Percentiles rank a stretch among this genome's conserved stretches.
These are phyloP conservation scores for Chlorella vulgaris DNA, from an alignment of 139 green algal genomes.

Conservation along the genomic window DNA sequence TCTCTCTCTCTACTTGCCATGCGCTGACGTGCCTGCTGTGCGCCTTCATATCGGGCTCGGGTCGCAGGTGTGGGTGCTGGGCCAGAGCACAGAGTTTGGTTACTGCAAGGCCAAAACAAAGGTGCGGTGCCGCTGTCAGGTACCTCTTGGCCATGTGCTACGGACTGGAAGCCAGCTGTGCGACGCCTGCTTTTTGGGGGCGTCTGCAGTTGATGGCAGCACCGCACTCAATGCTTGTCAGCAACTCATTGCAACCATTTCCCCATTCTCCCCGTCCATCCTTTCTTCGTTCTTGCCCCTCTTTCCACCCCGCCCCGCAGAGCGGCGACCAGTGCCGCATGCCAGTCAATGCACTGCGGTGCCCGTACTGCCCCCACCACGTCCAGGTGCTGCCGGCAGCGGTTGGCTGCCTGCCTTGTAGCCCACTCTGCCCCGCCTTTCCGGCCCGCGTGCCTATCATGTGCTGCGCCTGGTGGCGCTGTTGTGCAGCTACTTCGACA, in stretches of 20 bases:
- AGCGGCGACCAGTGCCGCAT: constrained; percentile 48
- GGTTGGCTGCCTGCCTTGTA: neutral
- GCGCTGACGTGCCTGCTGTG: too few relatives aligned
- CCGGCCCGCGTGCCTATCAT: neutral
- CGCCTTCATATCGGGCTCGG: neutral
- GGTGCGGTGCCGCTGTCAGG: neutral
- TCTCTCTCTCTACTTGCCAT: too few relatives aligned
- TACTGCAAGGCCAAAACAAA: constrained; percentile 51
- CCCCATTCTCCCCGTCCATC: neutral
- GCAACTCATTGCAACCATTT: neutral
- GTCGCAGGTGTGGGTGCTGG: constrained; percentile 44
- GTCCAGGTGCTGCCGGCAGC: constrained; percentile 43
- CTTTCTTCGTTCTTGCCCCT: neutral
- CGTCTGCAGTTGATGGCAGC: too few relatives aligned
- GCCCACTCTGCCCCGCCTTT: neutral
- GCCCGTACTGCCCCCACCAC: constrained; percentile 58
- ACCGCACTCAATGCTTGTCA: too few relatives aligned
- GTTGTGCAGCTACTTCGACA: too few relatives aligned
- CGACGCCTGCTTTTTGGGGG: neutral
- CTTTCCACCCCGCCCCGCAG: constrained; percentile 35
- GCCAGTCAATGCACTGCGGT: constrained; percentile 52
- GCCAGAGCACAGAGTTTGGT: constrained; percentile 54
- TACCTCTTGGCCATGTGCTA: neutral
- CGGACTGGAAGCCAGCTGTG: neutral
- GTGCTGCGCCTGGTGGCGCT: too few relatives aligned